Base-by-base conservation (phyloP, 805 yeast species). In the Saturnispora serradocipensis region DNA sequence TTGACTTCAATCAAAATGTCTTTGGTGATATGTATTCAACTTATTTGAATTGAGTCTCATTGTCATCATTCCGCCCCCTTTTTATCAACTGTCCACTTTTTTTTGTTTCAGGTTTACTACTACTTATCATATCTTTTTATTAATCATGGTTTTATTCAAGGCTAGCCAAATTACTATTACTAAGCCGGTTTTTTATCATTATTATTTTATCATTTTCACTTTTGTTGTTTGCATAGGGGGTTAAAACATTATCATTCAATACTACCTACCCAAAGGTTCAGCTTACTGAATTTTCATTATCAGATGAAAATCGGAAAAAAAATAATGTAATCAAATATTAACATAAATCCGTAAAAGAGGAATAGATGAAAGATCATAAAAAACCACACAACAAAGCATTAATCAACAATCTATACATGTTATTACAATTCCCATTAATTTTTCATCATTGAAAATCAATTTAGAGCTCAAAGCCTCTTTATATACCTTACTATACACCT, bases 1-100 rank as follows among this genome's bases (percentile, higher is more conserved):
- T 80, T 46, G 82, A 81, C 53, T 84, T 88, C 69, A 95, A 88
- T 66, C 84, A 89, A 87, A 81, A 78, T 52, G 96, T 88, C 11
- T 87, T 88, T 67, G 89, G 87, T 32, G 74, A 75, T 43, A 81
- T 82, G 67, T 88, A 88, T 60, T 28, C 43, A 10, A 25, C 32
- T 15, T 40, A 40, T 13, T 24, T 40, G n/a, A 24, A 40, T 40
- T 40, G 13, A 40, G 8, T 15, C 9, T 18, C 3, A 13, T 24
- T 16, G 22, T 38, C 15, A 38, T 35, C n/a, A 35, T 15, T n/a
- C 3, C 15, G 8, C 20, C 11, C 16, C 7, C n/a, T 7, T 35
- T 35, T n/a, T n/a, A n/a, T 35, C 11, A 35, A 15, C 20, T 35
- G 10, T n/a, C 6, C 20, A 2, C 7, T n/a, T n/a, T 35, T n/a